Conservation (phyloP, 768 basidiomycete species). For the Gymnopilus dilepis region DNA sequence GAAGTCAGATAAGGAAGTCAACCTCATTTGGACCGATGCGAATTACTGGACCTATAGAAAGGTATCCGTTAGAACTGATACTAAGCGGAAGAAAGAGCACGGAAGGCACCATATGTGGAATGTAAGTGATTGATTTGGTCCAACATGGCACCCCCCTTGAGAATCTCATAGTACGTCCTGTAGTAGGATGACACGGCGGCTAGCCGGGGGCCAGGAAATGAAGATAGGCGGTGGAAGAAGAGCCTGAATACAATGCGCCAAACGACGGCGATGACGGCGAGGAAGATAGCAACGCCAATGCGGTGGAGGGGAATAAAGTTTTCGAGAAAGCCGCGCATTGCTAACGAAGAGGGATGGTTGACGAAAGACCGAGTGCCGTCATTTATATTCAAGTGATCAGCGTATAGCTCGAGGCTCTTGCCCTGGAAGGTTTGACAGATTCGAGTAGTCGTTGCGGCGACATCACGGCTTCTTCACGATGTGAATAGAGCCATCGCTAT, state of each 20-base stretch:
- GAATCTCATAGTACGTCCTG: slow-evolving; percentile 40
- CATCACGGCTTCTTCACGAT: slow-evolving; percentile 14
- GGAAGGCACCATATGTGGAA: slow-evolving; percentile 36
- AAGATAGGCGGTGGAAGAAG: slow-evolving; percentile 38
- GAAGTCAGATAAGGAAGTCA: background rate
- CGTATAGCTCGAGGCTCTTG: background rate
- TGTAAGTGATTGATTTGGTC: slow-evolving; percentile 38
- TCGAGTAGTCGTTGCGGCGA: background rate
- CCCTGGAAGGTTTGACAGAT: slow-evolving; percentile 22
- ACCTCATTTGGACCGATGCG: slow-evolving; percentile 48
- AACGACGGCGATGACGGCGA: slow-evolving; percentile 13
- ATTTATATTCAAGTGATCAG: slow-evolving; percentile 13
- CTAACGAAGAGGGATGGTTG: background rate
- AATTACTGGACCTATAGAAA: slow-evolving; percentile 39
- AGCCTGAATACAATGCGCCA: slow-evolving; percentile 28
- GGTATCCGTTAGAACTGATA: background rate
- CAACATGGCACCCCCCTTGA: slow-evolving; percentile 38
- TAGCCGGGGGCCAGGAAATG: slow-evolving; percentile 41
- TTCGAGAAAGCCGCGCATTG: slow-evolving; percentile 14
- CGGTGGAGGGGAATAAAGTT: slow-evolving; percentile 7
- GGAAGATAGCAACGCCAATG: slow-evolving; percentile 2
- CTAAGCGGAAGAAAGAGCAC: background rate
- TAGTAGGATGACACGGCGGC: slow-evolving; percentile 39
- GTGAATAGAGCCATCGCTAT: slow-evolving; percentile 10
- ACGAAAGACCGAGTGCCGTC: background rate